Evolutionary conservation across 73 alveolate species (phyloP), one percentile per base, ranked within the genome.

Genomic region (Durusdinium trenchii): DNA sequence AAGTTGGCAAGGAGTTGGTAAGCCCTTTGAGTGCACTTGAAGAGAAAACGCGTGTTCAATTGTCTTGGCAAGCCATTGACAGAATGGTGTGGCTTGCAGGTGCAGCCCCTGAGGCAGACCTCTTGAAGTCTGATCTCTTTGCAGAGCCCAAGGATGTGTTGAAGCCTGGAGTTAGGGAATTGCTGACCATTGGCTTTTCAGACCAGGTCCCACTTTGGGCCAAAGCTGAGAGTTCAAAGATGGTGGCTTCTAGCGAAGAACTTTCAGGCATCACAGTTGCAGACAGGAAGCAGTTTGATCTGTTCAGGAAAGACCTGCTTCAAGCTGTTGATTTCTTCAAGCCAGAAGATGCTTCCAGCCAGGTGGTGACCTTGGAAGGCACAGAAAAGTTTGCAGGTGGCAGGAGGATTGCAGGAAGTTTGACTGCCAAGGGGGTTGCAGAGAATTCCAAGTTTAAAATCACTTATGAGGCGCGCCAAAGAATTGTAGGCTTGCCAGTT

Each of bases 141-240:
- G 60, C 54, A 9, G 86, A 76, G 36, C 40, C 54, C 12, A 54
- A 40, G 54, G 26, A 40, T 42, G 54, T 42, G 36, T 18, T 76
- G 52, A 42, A n/a, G 86, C n/a, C n/a, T n/a, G n/a, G n/a, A n/a
- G 10, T 10, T 23, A 54, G 69, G 69, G 35, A 32, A 14, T 46
- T 40, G 54, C 10, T 6, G 7, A 46, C 28, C 14, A 26, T 76
- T 12, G 86, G 86, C 60, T n/a, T 76, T 40, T 35, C 54, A 18
- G 86, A 76, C 86, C 86, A 76, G 86, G 40, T 76, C 30, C 86
- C 86, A 36, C 86, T 76, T 46, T 76, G 86, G 86, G 50, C 60
- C 60, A 76, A 76, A 30, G 54, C 54, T n/a, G 28, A n/a, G 36
- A 12, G 54, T 30, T 36, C 35, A 54, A n/a, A 30, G 54, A 35